Base-by-base conservation (phyloP, 768 basidiomycete species). In the Auricularia cornea region DNA sequence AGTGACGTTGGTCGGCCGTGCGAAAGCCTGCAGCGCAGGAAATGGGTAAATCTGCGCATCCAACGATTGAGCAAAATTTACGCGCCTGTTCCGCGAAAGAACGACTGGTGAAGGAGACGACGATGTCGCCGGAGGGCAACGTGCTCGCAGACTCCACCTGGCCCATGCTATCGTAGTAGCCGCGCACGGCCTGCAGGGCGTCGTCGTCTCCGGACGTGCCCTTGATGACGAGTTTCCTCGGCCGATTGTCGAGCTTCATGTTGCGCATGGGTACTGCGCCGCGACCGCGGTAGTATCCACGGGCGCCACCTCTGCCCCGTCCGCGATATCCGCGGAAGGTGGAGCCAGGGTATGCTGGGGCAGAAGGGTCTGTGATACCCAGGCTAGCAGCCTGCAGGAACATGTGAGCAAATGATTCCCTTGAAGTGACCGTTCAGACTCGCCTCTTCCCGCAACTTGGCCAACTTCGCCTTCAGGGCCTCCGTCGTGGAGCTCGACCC, bases 181-280 rank as follows among this genome's bases (percentile, higher is more conserved):
- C 86, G 66, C 83, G 84, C 64, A 94, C 76, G 5, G 83, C 80
- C 65, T 87, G 84, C 33, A 84, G 65, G 5, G 69, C 70, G 3
- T 64, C 64, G 32, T 78, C 77, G n/a, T 78, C 78, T 23, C 81
- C 80, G 38, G 78, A 74, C 20, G 71, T 74, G 40, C 88, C 90
- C 70, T 90, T 88, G 31, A 97, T 78, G 26, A 89, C 74, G 28
- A 97, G 76, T 73, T 84, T 87, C 76, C 86, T 89, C 11, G 94
- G 90, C 20, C 94, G 84, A 70, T 94, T 93, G 73, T 97, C 94
- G 31, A 97, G 83, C 70, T 90, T 90, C 88, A 96, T 89, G 69
- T 86, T 92, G 11, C 80, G 77, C 48, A 88, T 82, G 11, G 85
- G 80, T 66, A 82, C 78, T 10, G 78, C 80, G 48, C 81, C 81